A percentile compares a stretch with the other conserved stretches of the same genome.
phyloP scores from a whole-genome alignment of 2,329 filamentous ascomycete species.

The Venturiaceae sp. region DNA sequence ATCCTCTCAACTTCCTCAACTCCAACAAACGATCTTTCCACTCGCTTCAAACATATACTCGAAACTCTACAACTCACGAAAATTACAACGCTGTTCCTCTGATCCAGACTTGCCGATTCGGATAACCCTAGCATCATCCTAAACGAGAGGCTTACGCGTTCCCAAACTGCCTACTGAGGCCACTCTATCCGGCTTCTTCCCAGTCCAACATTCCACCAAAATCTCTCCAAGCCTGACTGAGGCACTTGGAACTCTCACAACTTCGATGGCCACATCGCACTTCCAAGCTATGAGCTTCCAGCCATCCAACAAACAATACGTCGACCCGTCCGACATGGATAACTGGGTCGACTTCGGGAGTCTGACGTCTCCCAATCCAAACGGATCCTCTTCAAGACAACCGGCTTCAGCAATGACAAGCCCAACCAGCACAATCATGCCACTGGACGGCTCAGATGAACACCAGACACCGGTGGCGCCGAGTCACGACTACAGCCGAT shows the following conservation, averaged over 20 bases:
- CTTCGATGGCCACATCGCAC: constrained; percentile 26
- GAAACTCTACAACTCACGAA: background rate
- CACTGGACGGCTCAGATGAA: constrained; percentile 33
- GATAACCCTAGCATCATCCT: background rate
- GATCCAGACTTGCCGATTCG: background rate
- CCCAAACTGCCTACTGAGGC: background rate
- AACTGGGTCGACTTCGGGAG: constrained; percentile 47
- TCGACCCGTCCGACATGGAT: constrained; percentile 28
- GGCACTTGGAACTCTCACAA: constrained; percentile 13
- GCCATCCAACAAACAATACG: constrained; percentile 20
- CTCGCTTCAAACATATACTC: background rate
- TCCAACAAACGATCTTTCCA: background rate
- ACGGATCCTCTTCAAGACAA: constrained; percentile 40
- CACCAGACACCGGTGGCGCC: constrained; percentile 62
- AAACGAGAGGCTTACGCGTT: background rate
- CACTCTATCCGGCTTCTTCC: background rate
- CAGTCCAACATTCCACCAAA: background rate
- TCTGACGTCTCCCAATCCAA: constrained; percentile 49
- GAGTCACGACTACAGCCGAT: constrained; percentile 90
- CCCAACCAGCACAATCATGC: constrained; percentile 43
- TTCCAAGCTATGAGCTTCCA: constrained; percentile 12
- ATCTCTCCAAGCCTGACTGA: background rate
- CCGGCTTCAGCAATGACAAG: constrained; percentile 43
- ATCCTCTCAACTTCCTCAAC: background rate
- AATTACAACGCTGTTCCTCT: background rate